These are phyloP conservation scores for Penicillium sclerotigenum DNA, from an alignment of 2,329 filamentous ascomycete species.

Conservation along the genomic window DNA sequence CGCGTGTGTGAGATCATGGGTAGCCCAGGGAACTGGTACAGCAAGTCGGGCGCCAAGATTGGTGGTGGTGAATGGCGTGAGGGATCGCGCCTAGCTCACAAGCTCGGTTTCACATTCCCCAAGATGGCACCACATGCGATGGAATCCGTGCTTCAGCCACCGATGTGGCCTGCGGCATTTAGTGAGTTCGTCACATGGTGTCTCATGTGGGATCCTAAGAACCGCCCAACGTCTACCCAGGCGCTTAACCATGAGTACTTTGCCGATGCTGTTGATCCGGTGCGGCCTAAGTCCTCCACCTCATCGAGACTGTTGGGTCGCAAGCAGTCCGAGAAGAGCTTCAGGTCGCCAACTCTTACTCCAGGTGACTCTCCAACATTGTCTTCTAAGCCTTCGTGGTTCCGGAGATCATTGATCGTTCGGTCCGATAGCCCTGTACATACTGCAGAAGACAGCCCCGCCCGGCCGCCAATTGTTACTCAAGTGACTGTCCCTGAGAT, in stretches of 20 bases:
- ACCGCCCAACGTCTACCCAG: conserved; percentile 83
- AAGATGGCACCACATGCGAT: conserved; percentile 98
- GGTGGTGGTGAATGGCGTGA: conserved; percentile 98
- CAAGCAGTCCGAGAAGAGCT: conserved; percentile 80
- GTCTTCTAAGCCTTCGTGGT: conserved; percentile 89
- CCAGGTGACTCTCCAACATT: conserved; percentile 56
- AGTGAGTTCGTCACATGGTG: conserved; percentile 97
- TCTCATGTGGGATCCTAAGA: conserved; percentile 96
- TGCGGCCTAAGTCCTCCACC: conserved; percentile 85
- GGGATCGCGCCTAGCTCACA: conserved; percentile 84
- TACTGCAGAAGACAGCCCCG: conserved; percentile 43
- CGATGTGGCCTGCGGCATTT: conserved; percentile 86
- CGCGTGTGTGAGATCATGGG: conserved; percentile 99
- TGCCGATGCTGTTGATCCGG: conserved; percentile 81
- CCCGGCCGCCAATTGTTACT: conserved; percentile 45
- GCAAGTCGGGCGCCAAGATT: conserved; percentile 79
- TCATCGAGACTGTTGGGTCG: conserved; percentile 74
- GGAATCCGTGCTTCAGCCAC: conserved; percentile 85
- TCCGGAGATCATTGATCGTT: conserved; percentile 88
- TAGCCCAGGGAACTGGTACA: conserved; percentile 97
- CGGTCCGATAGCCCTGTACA: conserved; percentile 67
- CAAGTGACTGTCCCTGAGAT: conserved; percentile 42
- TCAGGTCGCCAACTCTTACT: conserved; percentile 62
- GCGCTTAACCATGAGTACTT: conserved; percentile 97
- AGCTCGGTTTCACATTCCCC: conserved; percentile 96